Conservation (phyloP, 768 basidiomycete genomes). For the Wakefieldia striispora region DNA sequence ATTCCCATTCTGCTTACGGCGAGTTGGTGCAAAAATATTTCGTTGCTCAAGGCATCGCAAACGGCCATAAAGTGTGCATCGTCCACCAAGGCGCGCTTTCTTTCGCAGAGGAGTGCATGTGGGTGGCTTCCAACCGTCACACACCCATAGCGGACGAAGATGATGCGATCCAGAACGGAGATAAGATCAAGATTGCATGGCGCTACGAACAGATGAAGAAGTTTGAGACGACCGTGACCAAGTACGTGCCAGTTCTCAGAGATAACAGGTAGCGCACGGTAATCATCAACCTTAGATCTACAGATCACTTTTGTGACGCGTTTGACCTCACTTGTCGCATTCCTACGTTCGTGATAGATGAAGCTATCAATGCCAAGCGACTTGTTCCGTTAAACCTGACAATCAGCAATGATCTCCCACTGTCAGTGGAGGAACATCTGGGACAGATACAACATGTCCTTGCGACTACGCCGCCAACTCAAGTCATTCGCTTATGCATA, state of each 20-base stretch:
- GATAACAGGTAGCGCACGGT: slow-evolving; percentile 5
- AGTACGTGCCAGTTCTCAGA: slow-evolving; percentile 41
- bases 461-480: slow-evolving; percentile 31
- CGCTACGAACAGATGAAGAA: slow-evolving; percentile 92
- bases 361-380: slow-evolving; percentile 38
- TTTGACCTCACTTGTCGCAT: slow-evolving; percentile 74
- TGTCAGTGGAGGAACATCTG: slow-evolving; percentile 24
- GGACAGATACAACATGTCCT: slow-evolving; percentile 30
- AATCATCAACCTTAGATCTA: slow-evolving; percentile 36
- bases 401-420: slow-evolving; percentile 16
- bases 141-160: slow-evolving; percentile 31
- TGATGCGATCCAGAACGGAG: slow-evolving; percentile 37
- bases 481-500: slow-evolving; percentile 57
- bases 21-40: slow-evolving; percentile 87
- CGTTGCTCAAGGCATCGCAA: slow-evolving; percentile 80
- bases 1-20: slow-evolving; percentile 82
- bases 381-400: slow-evolving; percentile 33
- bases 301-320: slow-evolving; percentile 61
- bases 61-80: slow-evolving; percentile 66
- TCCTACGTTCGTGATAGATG: slow-evolving; percentile 48
- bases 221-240: slow-evolving; percentile 81
- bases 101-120: slow-evolving; percentile 78
- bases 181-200: slow-evolving; percentile 94
- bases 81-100: slow-evolving; percentile 55
- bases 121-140: slow-evolving; percentile 45